A percentile compares a stretch with the other conserved stretches of the same genome.
Evolutionary conservation across 73 alveolate genomes (phyloP).

Genomic region (Paramecium pentaurelia): DNA sequence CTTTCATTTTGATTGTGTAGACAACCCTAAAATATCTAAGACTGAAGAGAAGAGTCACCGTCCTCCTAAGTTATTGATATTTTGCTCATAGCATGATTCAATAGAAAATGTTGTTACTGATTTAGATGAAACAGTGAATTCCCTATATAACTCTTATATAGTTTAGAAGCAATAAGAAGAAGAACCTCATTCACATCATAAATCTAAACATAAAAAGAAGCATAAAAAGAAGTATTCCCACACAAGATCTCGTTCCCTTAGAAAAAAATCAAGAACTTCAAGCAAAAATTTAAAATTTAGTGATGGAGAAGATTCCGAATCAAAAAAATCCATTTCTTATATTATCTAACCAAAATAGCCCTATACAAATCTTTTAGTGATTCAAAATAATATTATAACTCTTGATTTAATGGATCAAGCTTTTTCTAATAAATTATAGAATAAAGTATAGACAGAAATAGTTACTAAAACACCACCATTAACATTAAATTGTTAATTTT

Average conservation of each 20-base stretch:
- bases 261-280: not conserved
- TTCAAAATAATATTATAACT: not conserved
- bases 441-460: not conserved
- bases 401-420: not conserved
- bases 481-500: not conserved
- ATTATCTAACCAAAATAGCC: too few relatives aligned
- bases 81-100: not conserved
- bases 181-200: not conserved
- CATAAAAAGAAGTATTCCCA: not conserved
- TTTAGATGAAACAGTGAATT: not conserved
- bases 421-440: not conserved
- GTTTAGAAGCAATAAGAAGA: not conserved
- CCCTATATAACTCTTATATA: not conserved
- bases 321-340: not conserved
- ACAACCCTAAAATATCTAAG: not conserved
- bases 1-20: not conserved
- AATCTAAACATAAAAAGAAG: not conserved
- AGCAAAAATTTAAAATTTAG: not conserved
- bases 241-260: not conserved
- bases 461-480: not conserved
- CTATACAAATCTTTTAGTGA: not conserved
- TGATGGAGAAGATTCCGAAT: not conserved
- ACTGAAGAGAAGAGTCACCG: not conserved
- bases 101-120: not conserved
- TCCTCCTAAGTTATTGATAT: not conserved